These are phyloP conservation scores for Vachellia pachyceras DNA, from an alignment of 306 rosid species.

Conservation along the genomic window DNA sequence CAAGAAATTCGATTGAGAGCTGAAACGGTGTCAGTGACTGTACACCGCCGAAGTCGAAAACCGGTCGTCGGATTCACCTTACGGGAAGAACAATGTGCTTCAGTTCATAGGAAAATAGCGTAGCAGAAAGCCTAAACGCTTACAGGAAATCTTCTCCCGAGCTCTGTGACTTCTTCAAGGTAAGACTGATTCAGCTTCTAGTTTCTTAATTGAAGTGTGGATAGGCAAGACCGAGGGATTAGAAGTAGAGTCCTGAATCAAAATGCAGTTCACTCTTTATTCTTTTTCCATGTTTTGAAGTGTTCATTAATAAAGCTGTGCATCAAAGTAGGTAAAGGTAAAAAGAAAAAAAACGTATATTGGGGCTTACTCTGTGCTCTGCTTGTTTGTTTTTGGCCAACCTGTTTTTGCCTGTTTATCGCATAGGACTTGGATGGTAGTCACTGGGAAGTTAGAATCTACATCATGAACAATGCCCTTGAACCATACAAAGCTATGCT, in stretches of 20 bases:
- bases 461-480: background rate
- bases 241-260: background rate
- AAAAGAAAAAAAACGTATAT: background rate
- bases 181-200: background rate
- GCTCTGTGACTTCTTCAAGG: background rate
- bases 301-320: background rate
- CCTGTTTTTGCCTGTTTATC: slow-evolving; percentile 6
- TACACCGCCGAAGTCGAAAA: background rate
- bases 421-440: background rate
- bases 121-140: background rate
- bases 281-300: background rate
- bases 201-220: background rate
- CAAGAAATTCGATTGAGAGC: slow-evolving; percentile 56
- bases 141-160: background rate
- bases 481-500: background rate
- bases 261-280: background rate
- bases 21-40: slow-evolving; percentile 51
- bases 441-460: background rate
- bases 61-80: background rate
- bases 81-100: background rate
- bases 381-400: background rate
- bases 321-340: background rate
- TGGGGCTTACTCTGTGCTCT: background rate
- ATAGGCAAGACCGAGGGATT: background rate
- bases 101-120: background rate